phyloP scores from a whole-genome alignment of 1,284 basidiomycete genomes.

The Ceratobasidium sp. region DNA sequence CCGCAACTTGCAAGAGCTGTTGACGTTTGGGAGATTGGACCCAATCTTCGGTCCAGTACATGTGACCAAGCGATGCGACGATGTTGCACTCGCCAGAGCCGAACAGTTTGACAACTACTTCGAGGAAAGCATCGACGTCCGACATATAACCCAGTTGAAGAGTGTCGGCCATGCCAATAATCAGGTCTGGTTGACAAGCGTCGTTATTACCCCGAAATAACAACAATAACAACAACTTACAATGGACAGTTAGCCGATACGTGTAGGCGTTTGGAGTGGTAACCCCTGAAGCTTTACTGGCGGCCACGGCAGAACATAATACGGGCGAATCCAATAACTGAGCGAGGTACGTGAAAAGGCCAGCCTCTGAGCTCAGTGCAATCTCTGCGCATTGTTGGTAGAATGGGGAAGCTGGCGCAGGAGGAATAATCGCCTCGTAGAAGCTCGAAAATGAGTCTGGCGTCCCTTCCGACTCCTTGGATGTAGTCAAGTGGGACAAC shows the following conservation, averaged over 20 bases:
- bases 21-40: constrained; percentile 73
- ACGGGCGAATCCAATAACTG: constrained; percentile 61
- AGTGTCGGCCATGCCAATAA: constrained; percentile 75
- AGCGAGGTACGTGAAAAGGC: constrained; percentile 17
- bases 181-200: constrained; percentile 59
- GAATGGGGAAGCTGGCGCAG: constrained; percentile 18
- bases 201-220: constrained; percentile 10
- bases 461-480: constrained; percentile 49
- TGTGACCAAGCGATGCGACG: constrained; percentile 72
- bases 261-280: constrained; percentile 82
- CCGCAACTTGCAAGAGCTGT: constrained; percentile 78
- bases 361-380: constrained; percentile 24
- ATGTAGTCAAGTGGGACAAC: constrained; percentile 64
- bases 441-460: not conserved
- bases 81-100: constrained; percentile 74
- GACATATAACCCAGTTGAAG: constrained; percentile 74
- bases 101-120: constrained; percentile 81
- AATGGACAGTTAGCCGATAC: constrained; percentile 83
- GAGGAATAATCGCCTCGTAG: constrained; percentile 4
- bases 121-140: constrained; percentile 72
- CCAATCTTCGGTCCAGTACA: constrained; percentile 68
- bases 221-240: constrained; percentile 53
- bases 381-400: constrained; percentile 41
- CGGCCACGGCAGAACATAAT: constrained; percentile 73
- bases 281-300: constrained; percentile 68